phyloP scores from a whole-genome alignment of 2,329 filamentous ascomycete species.

The Colletotrichum lindemuthianum region DNA sequence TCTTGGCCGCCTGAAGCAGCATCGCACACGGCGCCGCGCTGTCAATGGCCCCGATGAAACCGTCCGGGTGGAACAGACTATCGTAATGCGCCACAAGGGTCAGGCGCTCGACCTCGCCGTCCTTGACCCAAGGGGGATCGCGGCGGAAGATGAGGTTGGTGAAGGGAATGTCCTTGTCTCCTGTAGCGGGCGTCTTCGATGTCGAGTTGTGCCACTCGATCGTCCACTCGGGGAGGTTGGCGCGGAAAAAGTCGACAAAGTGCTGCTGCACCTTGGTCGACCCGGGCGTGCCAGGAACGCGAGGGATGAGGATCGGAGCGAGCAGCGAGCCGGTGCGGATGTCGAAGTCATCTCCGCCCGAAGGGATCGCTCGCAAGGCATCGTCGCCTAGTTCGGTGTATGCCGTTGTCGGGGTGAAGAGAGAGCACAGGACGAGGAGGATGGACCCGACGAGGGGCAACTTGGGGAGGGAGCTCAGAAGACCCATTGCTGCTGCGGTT shows the following conservation, averaged over 20 bases:
- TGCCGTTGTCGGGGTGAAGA: constrained; percentile 45
- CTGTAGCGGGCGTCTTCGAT: constrained; percentile 79
- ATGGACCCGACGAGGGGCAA: constrained; percentile 35
- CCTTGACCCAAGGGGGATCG: constrained; percentile 83
- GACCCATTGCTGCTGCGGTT: constrained; percentile 28
- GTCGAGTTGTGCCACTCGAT: constrained; percentile 92
- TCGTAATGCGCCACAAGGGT: constrained; percentile 96
- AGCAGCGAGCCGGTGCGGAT: constrained; percentile 80
- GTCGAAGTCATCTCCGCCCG: constrained; percentile 80
- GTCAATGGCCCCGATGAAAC: constrained; percentile 94
- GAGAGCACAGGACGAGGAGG: constrained; percentile 36
- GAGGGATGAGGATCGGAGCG: constrained; percentile 85
- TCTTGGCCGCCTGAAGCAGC: constrained; percentile 85
- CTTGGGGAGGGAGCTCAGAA: constrained; percentile 29
- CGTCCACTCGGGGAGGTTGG: constrained; percentile 80
- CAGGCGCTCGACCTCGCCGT: constrained; percentile 81
- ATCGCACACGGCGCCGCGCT: constrained; percentile 95
- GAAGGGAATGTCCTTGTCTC: constrained; percentile 79
- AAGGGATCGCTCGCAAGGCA: constrained; percentile 76
- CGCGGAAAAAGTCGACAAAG: constrained; percentile 83
- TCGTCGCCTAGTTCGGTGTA: constrained; percentile 75
- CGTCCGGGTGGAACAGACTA: constrained; percentile 79
- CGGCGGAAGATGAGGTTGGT: constrained; percentile 86
- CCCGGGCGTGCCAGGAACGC: constrained; percentile 87
- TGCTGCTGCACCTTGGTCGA: constrained; percentile 79